phyloP scores from a whole-genome alignment of 2,329 filamentous ascomycete genomes.

The Pezicula neosporulosa region DNA sequence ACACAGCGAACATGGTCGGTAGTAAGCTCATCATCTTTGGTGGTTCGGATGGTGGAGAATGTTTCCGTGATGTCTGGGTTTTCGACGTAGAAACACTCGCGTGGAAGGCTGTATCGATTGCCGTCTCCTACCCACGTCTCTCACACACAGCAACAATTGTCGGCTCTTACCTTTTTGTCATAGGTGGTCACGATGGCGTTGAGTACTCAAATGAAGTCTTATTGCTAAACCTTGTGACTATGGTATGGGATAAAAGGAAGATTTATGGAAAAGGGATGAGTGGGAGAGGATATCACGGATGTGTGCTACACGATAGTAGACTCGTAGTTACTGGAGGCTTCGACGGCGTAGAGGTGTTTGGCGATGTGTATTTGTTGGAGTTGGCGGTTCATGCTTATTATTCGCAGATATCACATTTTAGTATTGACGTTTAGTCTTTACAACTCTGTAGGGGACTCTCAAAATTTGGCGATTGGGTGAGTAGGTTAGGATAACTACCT shows the following conservation, averaged over 20 bases:
- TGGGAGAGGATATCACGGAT: conserved; percentile 64
- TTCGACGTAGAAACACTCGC: conserved; percentile 62
- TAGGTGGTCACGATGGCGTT: conserved; percentile 67
- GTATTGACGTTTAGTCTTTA: conserved; percentile 57
- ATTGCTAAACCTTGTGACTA: conserved; percentile 66
- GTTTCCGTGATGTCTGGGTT: conserved; percentile 71
- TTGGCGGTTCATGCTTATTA: conserved; percentile 69
- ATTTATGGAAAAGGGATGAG: conserved; percentile 62
- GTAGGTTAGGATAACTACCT: too few relatives aligned
- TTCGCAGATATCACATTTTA: conserved; percentile 71
- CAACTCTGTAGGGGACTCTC: too few relatives aligned
- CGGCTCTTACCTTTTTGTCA: conserved; percentile 66
- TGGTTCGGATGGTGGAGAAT: conserved; percentile 67
- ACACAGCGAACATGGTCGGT: conserved; percentile 71
- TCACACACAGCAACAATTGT: conserved; percentile 68
- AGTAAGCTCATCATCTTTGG: conserved; percentile 70
- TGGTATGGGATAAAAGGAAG: conserved; percentile 68
- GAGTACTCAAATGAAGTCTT: conserved; percentile 69
- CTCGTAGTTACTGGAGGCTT: conserved; percentile 64
- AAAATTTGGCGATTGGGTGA: background rate
- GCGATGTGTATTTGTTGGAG: conserved; percentile 64
- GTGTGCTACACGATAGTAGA: conserved; percentile 62
- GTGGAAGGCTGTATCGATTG: conserved; percentile 58
- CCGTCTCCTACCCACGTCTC: conserved; percentile 59
- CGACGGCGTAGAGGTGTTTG: conserved; percentile 65